Base-by-base conservation (phyloP, 495 filamentous ascomycete species). In the Penicillium roqueforti region DNA sequence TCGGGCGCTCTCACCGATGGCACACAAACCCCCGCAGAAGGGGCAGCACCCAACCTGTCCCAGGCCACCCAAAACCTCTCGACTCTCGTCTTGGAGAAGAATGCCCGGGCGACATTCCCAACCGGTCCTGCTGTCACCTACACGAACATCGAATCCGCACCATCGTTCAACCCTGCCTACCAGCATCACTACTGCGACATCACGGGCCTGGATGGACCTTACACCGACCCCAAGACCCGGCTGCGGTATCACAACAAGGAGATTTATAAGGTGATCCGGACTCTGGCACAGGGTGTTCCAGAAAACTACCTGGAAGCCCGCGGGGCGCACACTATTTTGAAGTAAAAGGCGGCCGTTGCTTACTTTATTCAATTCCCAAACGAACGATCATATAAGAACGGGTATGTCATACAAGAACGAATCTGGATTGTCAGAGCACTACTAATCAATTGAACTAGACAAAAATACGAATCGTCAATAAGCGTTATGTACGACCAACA, bases 151-250 rank as follows among this genome's bases (percentile, higher is more conserved):
- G 92, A 96, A 60, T 87, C 87, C 14, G 90, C 92, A 3, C 92
- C 95, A 13, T 89, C 86, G 37, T 70, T 96, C 29, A 82, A 83
- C 56, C 82, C 85, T 5, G 85, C 86, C 16, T 82, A 87, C 58
- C 76, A 85, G 61, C 88, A 81, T 60, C 86, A 85, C 54, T 97
- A 97, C 71, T 97, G 95, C 76, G 95, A 97, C 68, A 80, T 97
- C 65, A 97, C 93, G 6, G 95, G 95, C 18, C 71, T 97, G 57
- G 80, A 89, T 10, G 89, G 89, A 16, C 83, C 86, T 16, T 98
- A 98, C 56, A 85, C 88, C 9, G 92, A 97, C 63, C 93, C 93
- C 7, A 97, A 97, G 76, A 92, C 91, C 11, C 81, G 91, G 44
- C 69, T 98, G 58, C 78, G 91, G 31, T 98, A 97, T 70, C 86